phyloP scores from a whole-genome alignment of 2,329 filamentous ascomycete species.

The Chaetomium strumarium region DNA sequence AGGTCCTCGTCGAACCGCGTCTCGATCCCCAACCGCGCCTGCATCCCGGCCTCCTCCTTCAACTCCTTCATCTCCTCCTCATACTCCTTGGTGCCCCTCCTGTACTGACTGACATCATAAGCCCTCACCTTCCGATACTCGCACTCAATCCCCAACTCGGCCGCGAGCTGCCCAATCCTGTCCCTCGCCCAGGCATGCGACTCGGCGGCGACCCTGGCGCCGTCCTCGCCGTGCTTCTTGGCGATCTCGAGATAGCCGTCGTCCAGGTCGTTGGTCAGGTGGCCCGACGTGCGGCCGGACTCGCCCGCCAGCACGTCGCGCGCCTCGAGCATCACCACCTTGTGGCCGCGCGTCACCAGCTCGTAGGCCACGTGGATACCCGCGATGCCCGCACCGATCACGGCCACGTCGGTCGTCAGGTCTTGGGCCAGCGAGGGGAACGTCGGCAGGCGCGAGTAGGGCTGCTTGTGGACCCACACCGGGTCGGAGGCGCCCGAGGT shows the following conservation, averaged over 20 bases:
- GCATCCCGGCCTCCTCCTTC: slow-evolving; percentile 39
- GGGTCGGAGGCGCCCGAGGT: slow-evolving; percentile 47
- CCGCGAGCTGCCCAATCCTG: slow-evolving; percentile 44
- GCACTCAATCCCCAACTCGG: slow-evolving; percentile 47
- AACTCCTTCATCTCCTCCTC: slow-evolving; percentile 40
- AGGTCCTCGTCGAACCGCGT: slow-evolving; percentile 39
- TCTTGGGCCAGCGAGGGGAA: slow-evolving; percentile 39
- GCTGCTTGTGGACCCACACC: slow-evolving; percentile 47
- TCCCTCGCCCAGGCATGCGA: slow-evolving; percentile 50
- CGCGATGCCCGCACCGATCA: slow-evolving; percentile 48
- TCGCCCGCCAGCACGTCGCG: slow-evolving; percentile 50
- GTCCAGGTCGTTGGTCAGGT: slow-evolving; percentile 49
- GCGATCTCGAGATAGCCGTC: slow-evolving; percentile 46
- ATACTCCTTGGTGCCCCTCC: slow-evolving; percentile 36
- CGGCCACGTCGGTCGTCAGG: slow-evolving; percentile 42
- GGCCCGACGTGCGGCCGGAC: slow-evolving; percentile 47
- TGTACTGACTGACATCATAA: slow-evolving; percentile 46
- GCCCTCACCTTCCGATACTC: slow-evolving; percentile 47
- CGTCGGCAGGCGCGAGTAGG: slow-evolving; percentile 38
- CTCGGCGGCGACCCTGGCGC: slow-evolving; percentile 44
- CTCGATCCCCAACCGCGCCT: slow-evolving; percentile 39
- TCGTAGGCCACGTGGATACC: slow-evolving; percentile 49
- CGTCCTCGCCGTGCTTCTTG: slow-evolving; percentile 45
- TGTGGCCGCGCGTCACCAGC: slow-evolving; percentile 43
- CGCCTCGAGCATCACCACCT: slow-evolving; percentile 48